Base-by-base conservation (phyloP, 2,329 filamentous ascomycete species). In the Purpureocillium takamizusanense region DNA sequence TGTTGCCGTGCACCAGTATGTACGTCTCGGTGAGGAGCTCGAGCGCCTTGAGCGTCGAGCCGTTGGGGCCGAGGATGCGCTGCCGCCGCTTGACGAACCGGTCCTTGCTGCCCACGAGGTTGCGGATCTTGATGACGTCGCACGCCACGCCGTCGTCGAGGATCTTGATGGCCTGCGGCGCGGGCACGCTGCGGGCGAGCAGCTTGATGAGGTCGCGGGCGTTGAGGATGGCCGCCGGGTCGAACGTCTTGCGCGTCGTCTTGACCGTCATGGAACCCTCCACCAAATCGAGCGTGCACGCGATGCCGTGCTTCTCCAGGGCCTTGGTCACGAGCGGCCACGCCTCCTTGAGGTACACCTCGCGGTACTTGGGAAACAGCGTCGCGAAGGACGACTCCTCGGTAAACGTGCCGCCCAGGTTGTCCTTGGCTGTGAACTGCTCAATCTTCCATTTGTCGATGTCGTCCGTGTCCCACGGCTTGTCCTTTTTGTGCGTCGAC, bases 381-480 rank as follows among this genome's bases (percentile, higher is more conserved):
- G 78, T 83, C 48, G 72, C 72, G 59, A 98, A 98, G 5, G 85
- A 88, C 1, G 87, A 95, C 67, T 97, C 92, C 62, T 98, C 90
- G 38, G 81, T 75, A 59, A 98, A 94, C 15, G 84, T 83, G 47
- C 92, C 92, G 39, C 77, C 86, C 25, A 68, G 65, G 63, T 97
- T 97, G 66, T 97, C 84, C 48, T 85, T 79, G 35, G 86, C 76
- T 31, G 79, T 90, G 66, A 97, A 97, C 21, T 79, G 66, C 30
- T 95, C 88, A 52, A 89, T 68, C 78, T 88, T 90, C 88, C 88
- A 97, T 62, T 95, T 94, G 66, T 97, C 90, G 47, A 97, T 86
- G 55, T 95, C 92, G 46, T 94, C 89, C 40, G 89, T 94, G 55
- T 95, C 89, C 89, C 89, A 94, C 39, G 87, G 85, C 62, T 95